These are phyloP conservation scores for Ligustrum vulgare DNA, from an alignment of 257 asterid genomes.

Conservation along the genomic window DNA sequence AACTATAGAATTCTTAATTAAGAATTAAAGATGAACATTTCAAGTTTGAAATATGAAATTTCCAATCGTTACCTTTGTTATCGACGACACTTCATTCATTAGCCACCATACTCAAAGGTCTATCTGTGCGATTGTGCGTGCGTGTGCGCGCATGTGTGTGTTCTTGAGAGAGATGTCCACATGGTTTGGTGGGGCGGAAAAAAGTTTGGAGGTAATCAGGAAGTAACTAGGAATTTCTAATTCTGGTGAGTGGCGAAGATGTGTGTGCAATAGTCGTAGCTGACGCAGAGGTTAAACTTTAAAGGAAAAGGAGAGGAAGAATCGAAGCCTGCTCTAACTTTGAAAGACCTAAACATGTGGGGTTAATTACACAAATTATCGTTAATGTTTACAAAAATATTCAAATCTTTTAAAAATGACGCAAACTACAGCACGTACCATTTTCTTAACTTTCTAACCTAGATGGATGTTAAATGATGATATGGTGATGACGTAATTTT, in stretches of 20 bases:
- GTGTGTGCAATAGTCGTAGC: slow-evolving; percentile 81
- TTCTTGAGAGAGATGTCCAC: slow-evolving; percentile 24
- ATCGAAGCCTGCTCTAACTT: slow-evolving; percentile 66
- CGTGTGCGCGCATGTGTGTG: too few species aligned
- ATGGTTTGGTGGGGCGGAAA: slow-evolving; percentile 68
- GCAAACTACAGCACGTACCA: too few species aligned
- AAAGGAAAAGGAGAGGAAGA: slow-evolving; percentile 61
- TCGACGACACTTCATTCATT: neutral
- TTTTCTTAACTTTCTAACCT: too few species aligned
- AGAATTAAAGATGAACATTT: neutral
- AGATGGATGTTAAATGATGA: too few species aligned
- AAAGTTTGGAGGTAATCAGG: slow-evolving; percentile 40
- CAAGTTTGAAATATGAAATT: neutral
- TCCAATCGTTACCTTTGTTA: too few species aligned
- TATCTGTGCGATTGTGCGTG: too few species aligned
- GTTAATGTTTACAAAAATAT: too few species aligned
- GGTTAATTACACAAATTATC: too few species aligned
- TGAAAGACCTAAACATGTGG: slow-evolving; percentile 90
- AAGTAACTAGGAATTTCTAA: slow-evolving; percentile 35
- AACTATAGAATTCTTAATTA: too few species aligned
- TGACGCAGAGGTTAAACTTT: slow-evolving; percentile 48
- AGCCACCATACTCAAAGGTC: neutral
- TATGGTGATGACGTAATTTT: too few species aligned
- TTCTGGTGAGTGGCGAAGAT: slow-evolving; percentile 71
- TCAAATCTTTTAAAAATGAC: too few species aligned